A percentile compares a stretch with the other conserved stretches of the same genome.
Evolutionary conservation across 495 filamentous ascomycete genomes (phyloP).

Genomic region (Neurospora cerealis): DNA sequence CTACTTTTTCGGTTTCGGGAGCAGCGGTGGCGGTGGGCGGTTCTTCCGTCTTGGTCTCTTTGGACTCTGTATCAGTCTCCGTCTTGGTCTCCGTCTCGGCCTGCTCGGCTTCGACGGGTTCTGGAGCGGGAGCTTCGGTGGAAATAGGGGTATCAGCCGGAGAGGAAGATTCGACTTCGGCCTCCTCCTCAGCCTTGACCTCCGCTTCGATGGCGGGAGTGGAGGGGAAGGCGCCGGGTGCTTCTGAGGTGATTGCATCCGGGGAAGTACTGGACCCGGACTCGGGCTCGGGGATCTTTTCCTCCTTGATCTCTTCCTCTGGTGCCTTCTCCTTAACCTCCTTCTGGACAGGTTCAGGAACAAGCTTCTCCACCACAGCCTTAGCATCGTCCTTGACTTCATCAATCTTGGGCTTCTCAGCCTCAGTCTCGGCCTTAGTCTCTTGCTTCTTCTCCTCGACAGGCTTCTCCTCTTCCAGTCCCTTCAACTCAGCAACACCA

Average conservation of each 20-base stretch:
- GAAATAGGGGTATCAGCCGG: not conserved
- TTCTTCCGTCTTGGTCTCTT: not conserved
- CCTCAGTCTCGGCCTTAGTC: conserved; percentile 27
- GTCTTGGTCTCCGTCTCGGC: conserved; percentile 5
- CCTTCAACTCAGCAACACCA: conserved; percentile 10
- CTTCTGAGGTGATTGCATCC: conserved; percentile 1
- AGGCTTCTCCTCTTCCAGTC: conserved; percentile 4
- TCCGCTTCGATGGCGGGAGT: conserved; percentile 4
- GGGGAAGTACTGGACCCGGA: not conserved
- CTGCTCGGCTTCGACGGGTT: conserved; percentile 1
- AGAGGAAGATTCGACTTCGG: not conserved
- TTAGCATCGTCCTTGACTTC: conserved; percentile 13
- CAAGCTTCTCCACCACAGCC: conserved; percentile 15
- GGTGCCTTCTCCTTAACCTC: not conserved
- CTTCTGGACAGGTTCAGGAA: not conserved
- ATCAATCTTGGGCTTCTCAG: conserved; percentile 18
- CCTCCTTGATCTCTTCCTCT: conserved; percentile 19
- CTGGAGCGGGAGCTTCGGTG: conserved; percentile 5
- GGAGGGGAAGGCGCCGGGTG: not conserved
- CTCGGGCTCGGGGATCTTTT: conserved; percentile 10
- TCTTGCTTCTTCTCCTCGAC: not conserved
- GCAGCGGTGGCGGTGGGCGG: not conserved
- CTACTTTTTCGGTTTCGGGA: not conserved
- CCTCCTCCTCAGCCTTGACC: conserved; percentile 2
- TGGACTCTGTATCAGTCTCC: no score